Evolutionary conservation across 2,329 filamentous ascomycete genomes (phyloP), one percentile per base, ranked within the genome.

Genomic region (Fusarium euwallaceae): DNA sequence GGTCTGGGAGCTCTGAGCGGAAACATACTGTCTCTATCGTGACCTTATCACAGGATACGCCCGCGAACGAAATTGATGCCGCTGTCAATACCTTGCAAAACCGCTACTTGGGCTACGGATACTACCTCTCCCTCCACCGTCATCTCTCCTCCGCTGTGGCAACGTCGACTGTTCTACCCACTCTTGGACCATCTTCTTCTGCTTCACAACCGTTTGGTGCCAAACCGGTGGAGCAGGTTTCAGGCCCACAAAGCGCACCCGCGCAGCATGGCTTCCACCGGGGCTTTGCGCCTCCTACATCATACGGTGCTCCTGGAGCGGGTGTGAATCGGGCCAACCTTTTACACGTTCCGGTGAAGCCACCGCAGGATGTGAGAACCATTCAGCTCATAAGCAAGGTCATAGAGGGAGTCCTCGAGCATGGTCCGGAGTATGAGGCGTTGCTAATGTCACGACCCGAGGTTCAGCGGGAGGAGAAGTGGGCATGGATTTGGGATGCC

Each of bases 401-500:
- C 0, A 88, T 97, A 37, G 96, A 98, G 79, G 89, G 89, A 4
- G 87, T 98, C 0, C 85, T 98, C 10, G 90, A 91, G 24, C 91
- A 97, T 76, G 95, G 95, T 0, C 91, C 94, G 0, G 94, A 97
- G 79, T 97, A 98, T 70, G 97, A 99, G 83, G 95, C 95, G 6
- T 86, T 97, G 3, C 88, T 99, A 8, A 98, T 98, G 97, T 93
- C 92, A 60, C 88, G 94, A 20, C 90, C 93, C 0, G 91, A 95
- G 64, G 93, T 98, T 1, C 94, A 97, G 80, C 89, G 88, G 45
- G 94, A 98, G 69, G 94, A 97, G 81, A 95, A 93, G 75, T 98
- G 96, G 92, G 93, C 95, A 0, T 99, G 95, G 94, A 87, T 99
- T 6, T 99, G 94, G 92, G 93, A 98, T 81, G 89, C 95, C 22